Conservation (phyloP, 1,284 basidiomycete genomes). For the Earliella scabrosa region DNA sequence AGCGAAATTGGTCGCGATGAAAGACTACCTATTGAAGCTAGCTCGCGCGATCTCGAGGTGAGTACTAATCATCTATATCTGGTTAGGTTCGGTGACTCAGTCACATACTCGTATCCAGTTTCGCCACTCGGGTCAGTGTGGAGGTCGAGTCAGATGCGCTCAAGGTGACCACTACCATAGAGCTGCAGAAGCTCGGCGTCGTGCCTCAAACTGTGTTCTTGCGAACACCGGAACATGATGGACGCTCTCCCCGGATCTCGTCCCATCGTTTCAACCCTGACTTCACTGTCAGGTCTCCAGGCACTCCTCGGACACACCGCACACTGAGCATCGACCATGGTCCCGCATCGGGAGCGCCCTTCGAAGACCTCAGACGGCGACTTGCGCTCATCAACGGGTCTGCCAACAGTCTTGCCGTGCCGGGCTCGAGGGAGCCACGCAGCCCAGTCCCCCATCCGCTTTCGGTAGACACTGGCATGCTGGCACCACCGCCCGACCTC, state of each 20-base stretch:
- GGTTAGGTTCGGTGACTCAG: background rate
- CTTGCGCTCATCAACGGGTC: constrained; percentile 74
- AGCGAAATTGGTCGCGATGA: constrained; percentile 81
- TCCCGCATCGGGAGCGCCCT: constrained; percentile 49
- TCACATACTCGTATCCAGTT: constrained; percentile 49
- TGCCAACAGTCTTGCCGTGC: constrained; percentile 57
- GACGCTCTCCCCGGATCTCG: constrained; percentile 41
- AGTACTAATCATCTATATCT: constrained; percentile 12
- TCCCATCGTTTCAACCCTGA: constrained; percentile 44
- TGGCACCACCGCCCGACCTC: constrained; percentile 38
- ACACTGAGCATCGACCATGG: constrained; percentile 50
- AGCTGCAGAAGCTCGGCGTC: constrained; percentile 85
- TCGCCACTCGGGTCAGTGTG: constrained; percentile 60
- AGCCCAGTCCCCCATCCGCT: constrained; percentile 39
- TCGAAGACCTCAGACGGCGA: constrained; percentile 76
- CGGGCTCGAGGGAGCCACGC: constrained; percentile 49
- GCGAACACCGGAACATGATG: constrained; percentile 55
- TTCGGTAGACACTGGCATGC: constrained; percentile 30
- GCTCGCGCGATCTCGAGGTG: constrained; percentile 71
- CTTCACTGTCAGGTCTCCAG: constrained; percentile 43
- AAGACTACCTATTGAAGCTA: constrained; percentile 87
- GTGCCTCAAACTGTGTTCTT: constrained; percentile 96
- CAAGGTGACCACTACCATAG: constrained; percentile 68
- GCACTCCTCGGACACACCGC: constrained; percentile 50
- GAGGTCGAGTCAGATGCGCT: constrained; percentile 70